Percentiles rank a stretch among this genome's conserved stretches.
These are phyloP conservation scores for Suhomyces xylopsoci DNA, from an alignment of 805 yeast species.

Conservation along the genomic window DNA sequence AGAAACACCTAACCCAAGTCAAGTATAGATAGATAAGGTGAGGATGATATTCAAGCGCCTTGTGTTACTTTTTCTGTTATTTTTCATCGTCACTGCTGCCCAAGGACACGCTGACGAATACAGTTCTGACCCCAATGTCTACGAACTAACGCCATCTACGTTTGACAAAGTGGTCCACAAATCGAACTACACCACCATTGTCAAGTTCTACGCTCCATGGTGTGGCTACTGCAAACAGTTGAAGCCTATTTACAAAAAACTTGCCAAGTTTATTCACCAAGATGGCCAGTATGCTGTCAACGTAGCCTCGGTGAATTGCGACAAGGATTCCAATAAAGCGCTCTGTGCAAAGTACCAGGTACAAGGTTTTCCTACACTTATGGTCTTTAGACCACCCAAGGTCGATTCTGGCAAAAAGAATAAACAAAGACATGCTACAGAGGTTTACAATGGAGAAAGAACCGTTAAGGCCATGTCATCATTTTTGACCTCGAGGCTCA, in stretches of 20 bases:
- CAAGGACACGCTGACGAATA: conserved; percentile 32
- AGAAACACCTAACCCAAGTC: neutral
- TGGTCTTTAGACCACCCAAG: conserved; percentile 82
- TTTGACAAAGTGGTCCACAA: conserved; percentile 65
- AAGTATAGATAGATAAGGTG: neutral
- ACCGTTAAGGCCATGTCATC: conserved; percentile 51
- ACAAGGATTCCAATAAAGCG: conserved; percentile 58
- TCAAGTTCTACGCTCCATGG: conserved; percentile 96
- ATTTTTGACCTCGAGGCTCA: conserved; percentile 54
- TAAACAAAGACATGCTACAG: conserved; percentile 30
- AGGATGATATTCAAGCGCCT: conserved; percentile 5
- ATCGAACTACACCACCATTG: conserved; percentile 76
- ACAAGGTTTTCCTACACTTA: conserved; percentile 80
- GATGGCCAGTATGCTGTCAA: conserved; percentile 47
- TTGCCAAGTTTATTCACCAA: conserved; percentile 57
- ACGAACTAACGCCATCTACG: conserved; percentile 53
- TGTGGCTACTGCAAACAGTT: conserved; percentile 89
- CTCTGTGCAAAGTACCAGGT: conserved; percentile 66
- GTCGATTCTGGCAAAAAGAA: conserved; percentile 24
- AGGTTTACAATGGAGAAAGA: conserved; percentile 61
- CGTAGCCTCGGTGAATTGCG: conserved; percentile 87
- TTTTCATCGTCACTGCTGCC: conserved; percentile 8
- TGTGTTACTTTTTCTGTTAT: conserved; percentile 2
- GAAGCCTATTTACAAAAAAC: conserved; percentile 59
- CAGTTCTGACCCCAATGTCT: conserved; percentile 41